Conservation (phyloP, 345 rosid genomes). For the Arabis hirsuta region DNA sequence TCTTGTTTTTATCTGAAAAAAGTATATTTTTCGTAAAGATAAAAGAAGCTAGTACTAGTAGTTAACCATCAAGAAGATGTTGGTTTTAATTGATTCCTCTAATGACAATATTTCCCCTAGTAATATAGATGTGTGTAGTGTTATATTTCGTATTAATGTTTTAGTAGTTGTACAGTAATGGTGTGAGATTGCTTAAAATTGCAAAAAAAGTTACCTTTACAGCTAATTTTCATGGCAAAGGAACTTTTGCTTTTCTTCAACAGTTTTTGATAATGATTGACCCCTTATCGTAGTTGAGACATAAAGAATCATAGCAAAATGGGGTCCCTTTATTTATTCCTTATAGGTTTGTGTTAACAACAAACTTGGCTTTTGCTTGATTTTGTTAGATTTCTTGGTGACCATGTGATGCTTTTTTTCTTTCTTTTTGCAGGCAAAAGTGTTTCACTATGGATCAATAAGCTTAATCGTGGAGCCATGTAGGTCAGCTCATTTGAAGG, state of each 20-base stretch:
- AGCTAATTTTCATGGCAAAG: conserved; percentile 30
- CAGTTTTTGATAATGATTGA: conserved; percentile 31
- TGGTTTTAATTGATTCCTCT: background rate
- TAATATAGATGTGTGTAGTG: background rate
- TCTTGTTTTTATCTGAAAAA: background rate
- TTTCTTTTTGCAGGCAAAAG: conserved; percentile 50
- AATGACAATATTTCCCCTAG: background rate
- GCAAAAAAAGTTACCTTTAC: conserved; percentile 17
- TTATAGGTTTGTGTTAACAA: conserved; percentile 2
- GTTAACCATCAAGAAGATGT: background rate
- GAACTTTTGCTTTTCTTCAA: conserved; percentile 24
- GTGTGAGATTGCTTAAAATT: background rate
- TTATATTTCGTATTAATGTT: background rate
- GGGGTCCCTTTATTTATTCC: conserved; percentile 36
- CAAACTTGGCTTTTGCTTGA: background rate
- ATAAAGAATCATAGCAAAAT: conserved; percentile 20
- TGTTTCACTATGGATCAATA: conserved; percentile 75
- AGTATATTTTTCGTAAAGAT: no score
- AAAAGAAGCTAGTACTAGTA: background rate
- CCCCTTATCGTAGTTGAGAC: conserved; percentile 19
- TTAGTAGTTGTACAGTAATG: conserved; percentile 5
- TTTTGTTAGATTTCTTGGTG: conserved; percentile 18
- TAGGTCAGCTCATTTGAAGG: conserved; percentile 64
- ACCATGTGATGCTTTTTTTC: conserved; percentile 7
- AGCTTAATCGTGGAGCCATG: conserved; percentile 76